Conservation (phyloP, 1,284 basidiomycete species). For the Porogramme epimiltina region DNA sequence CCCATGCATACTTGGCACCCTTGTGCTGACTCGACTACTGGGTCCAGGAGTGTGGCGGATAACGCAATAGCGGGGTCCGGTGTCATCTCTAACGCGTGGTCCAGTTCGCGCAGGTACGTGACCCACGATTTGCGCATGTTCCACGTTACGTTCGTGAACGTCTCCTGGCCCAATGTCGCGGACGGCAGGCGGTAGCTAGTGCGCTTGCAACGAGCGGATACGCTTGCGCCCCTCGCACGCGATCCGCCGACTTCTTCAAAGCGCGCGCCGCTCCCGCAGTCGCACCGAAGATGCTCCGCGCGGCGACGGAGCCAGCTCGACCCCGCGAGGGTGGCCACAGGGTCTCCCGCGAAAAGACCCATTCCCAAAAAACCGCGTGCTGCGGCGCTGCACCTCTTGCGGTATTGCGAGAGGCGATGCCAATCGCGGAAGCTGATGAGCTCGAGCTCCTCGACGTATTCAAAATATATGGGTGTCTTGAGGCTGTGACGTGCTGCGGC, state of each 20-base stretch:
- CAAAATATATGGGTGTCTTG: neutral
- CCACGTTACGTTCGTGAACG: no score
- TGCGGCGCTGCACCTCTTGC: neutral
- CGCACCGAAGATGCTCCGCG: no score
- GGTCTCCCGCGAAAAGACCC: no score
- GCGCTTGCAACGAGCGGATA: no score
- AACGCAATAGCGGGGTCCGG: neutral
- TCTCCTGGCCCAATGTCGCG: no score
- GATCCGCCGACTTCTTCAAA: no score
- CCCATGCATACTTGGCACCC: neutral
- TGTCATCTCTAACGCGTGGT: neutral
- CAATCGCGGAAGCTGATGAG: neutral
- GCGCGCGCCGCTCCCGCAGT: no score
- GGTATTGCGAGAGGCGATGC: neutral
- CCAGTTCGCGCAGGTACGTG: neutral
- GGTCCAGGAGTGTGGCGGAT: neutral
- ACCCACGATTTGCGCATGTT: neutral
- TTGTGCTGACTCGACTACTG: neutral
- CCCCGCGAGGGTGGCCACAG: no score
- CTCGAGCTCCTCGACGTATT: neutral
- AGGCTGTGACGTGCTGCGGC: conserved; percentile 2
- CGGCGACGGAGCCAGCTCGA: no score
- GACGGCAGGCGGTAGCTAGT: no score
- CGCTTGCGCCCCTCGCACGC: no score
- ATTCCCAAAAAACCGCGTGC: no score